Base-by-base conservation (phyloP, 1,139 yeast genomes). In the Taiozyma sp. region DNA sequence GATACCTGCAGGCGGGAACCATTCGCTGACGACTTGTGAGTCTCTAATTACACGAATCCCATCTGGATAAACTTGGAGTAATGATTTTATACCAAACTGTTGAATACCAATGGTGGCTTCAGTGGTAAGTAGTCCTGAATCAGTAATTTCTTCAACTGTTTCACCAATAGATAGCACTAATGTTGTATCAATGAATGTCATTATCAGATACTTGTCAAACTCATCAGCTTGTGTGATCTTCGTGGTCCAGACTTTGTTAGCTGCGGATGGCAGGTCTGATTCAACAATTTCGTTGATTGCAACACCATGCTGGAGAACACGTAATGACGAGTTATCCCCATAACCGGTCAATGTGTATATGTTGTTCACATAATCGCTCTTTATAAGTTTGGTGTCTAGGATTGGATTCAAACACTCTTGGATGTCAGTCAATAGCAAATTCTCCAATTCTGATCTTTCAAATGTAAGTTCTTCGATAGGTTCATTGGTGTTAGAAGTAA, bases 1-100 rank as follows among this genome's bases (percentile, higher is more conserved):
- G 16, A 85, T 80, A 7, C 95, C 96, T 0, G 85, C 84, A 0
- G 97, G 96, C 1, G 97, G 89, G 42, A 69, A 74, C 99, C 99
- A 93, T 56, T 87, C 87, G 8, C 49, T 58, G 26, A 49, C 46
- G 2, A 57, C 42, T 14, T 63, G 58, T 1, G 58, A 54, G 26
- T 63, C 62, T 32, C 72, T 66, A 3, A 90, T 72, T 59, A 87
- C 91, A 19, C 85, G 74, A 30, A 93, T 72, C n/a, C 95, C 96
- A 55, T 80, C 76, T 0, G 81, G 61, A 63, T 88, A 86, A 1
- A 91, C 75, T 63, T 93, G 99, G 4, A 85, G 77, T 0, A 90
- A 66, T 0, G 95, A 80, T 11, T 68, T 63, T 2, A 60, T 61
- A 0, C 96, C 96, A 49, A 91, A 75, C 61, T 85, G 90, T 49